Percentiles rank a stretch among this genome's conserved stretches.
Conservation (phyloP, 1,284 basidiomycete genomes). For the Papiliotrema fonsecae region DNA sequence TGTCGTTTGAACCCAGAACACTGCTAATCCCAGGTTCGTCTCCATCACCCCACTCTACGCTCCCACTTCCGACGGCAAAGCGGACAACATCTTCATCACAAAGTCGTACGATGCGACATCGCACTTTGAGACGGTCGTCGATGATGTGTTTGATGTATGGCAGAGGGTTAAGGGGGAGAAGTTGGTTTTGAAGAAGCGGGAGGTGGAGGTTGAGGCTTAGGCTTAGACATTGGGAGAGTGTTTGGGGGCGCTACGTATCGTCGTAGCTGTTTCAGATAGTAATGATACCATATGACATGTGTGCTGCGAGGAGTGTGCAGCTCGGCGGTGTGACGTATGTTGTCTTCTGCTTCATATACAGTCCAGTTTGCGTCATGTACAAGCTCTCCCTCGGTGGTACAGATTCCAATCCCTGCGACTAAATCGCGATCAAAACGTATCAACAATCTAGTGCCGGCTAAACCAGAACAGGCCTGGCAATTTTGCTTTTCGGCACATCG, state of each 20-base stretch:
- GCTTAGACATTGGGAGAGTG: too few species aligned
- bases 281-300: too few species aligned
- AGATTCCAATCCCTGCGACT: too few species aligned
- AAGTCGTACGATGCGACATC: conserved; percentile 97
- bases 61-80: conserved; percentile 71
- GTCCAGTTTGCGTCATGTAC: too few species aligned
- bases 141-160: conserved; percentile 92
- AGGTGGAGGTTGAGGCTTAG: conserved; percentile 40
- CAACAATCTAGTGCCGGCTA: background rate
- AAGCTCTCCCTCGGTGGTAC: too few species aligned
- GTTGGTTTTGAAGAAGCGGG: conserved; percentile 47
- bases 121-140: conserved; percentile 97
- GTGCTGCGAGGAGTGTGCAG: too few species aligned
- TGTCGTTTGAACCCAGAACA: background rate
- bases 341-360: too few species aligned
- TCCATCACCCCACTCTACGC: conserved; percentile 83
- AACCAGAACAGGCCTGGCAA: background rate
- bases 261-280: too few species aligned
- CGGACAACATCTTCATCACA: conserved; percentile 88
- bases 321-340: too few species aligned
- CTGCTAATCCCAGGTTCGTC: conserved; percentile 64
- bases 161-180: conserved; percentile 60
- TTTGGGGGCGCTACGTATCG: too few species aligned
- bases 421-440: background rate
- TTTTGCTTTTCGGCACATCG: background rate